Conservation (phyloP, 2,329 filamentous ascomycete genomes). For the Penicillium sp. region DNA sequence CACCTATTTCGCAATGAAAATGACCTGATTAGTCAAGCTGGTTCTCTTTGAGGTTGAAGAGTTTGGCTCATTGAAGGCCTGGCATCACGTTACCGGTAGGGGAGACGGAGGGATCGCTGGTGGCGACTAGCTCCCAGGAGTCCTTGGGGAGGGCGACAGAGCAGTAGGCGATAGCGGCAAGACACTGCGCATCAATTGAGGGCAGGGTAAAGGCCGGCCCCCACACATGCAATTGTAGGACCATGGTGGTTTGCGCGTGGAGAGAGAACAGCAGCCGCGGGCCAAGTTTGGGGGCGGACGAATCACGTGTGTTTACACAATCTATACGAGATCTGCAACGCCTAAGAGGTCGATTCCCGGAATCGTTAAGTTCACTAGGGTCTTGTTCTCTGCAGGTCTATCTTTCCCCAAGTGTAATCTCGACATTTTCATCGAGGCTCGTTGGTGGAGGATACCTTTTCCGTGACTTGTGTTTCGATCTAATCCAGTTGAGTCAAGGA, state of each 20-base stretch:
- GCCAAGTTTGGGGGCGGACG: slow-evolving; percentile 8
- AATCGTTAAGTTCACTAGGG: background rate
- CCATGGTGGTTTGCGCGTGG: slow-evolving; percentile 41
- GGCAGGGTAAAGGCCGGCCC: slow-evolving; percentile 83
- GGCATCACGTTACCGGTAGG: slow-evolving; percentile 58
- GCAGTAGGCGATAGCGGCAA: slow-evolving; percentile 77
- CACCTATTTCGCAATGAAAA: slow-evolving; percentile 40
- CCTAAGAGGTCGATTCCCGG: background rate
- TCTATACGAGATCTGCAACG: slow-evolving; percentile 1
- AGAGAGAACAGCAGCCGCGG: slow-evolving; percentile 12
- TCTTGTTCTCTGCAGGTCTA: background rate
- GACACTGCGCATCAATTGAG: slow-evolving; percentile 87
- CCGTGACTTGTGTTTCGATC: background rate
- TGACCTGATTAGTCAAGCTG: slow-evolving; percentile 10
- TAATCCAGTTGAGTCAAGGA: background rate
- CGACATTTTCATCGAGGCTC: background rate
- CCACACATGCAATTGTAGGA: slow-evolving; percentile 81
- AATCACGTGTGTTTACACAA: slow-evolving; percentile 24
- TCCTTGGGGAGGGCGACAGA: slow-evolving; percentile 58
- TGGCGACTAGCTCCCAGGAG: slow-evolving; percentile 69
- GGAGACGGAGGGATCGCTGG: slow-evolving; percentile 68
- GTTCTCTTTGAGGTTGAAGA: background rate
- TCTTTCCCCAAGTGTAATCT: background rate
- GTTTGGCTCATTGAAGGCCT: background rate
- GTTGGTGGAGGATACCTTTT: background rate